Base-by-base conservation (phyloP, 768 basidiomycete species). In the Mycena rebaudengoi region DNA sequence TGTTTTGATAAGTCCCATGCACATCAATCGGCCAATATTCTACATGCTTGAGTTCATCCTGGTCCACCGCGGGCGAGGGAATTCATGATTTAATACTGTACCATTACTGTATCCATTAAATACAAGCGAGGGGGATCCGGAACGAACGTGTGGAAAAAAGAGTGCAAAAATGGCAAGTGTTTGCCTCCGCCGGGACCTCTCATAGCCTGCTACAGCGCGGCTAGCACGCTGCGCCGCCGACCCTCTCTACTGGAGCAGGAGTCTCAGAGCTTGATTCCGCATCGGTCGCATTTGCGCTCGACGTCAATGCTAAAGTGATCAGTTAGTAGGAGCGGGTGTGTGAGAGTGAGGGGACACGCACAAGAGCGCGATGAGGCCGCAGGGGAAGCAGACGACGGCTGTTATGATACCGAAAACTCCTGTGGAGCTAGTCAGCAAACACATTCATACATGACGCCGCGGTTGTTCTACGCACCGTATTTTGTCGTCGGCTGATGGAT, bases 361-460 rank as follows among this genome's bases (percentile, higher is more conserved):
- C 35, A 37, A 37, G 35, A 37, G 35, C 35, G 35, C 35, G 35
- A 37, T 37, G 35, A 37, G 35, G 35, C 55, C 55, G 25, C 33
- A 26, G 21, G 55, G 55, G 55, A 57, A 57, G 55, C 55, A 57
- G n/a, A 45, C 20, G 29, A 57, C 23, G n/a, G 55, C 55, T 21
- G 55, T 57, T 35, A 57, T 45, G 29, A 57, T 57, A 43, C 55
- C 55, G 40, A 37, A 37, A 37, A 37, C 35, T 37, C 35, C 35
- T 37, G 35, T 37, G 35, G 35, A 37, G 18, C 35, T 37, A 37
- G 35, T 37, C 35, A 37, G 35, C 35, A 37, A 37, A 37, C 35
- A 37, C 35, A 37, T 37, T 37, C 53, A 29, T 33, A 37, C 33
- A n/a, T n/a, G 14, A 51, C 10, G 14, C n/a, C 14, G 14, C 20